Evolutionary conservation across 306 rosid species (phyloP), one percentile per base, ranked within the genome.

Genomic region (Vigna nakashimae): DNA sequence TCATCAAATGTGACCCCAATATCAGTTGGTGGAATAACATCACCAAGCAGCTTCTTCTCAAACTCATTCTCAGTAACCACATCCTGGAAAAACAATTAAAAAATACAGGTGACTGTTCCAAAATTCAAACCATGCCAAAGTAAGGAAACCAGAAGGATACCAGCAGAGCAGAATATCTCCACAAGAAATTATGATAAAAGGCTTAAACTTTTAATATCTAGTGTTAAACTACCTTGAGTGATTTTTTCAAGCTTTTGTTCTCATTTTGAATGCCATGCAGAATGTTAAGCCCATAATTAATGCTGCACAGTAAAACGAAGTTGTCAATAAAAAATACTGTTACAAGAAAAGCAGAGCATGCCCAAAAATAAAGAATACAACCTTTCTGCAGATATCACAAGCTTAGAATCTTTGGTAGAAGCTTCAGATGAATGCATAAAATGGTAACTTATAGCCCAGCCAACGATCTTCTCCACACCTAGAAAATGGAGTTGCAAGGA

Each of bases 1-100:
- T 95, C 95, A 81, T 95, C 96, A 81, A 95, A 95, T 78, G 93
- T 88, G 77, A 95, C 97, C 65, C 99, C 98, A 78, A 95, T 91
- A 79, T 95, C 99, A 20, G 83, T 86, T 0, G 98, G 98, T 11
- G 98, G 98, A 85, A 95, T 95, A 83, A 95, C 98, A 89, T 95
- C 98, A 52, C 76, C 98, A 53, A 92, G 98, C 65, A 95, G 91
- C 82, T 92, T 92, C 84, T 95, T 95, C 92, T 95, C 98, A 82
- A 95, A 95, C 62, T 95, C 98, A 53, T 95, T 95, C 83, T 91
- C 98, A 1, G 98, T 95, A 20, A 86, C 92, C 84, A 95, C 98
- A 85, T 95, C 98, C 98, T 95, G 86, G 16, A 80, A 78, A 81
- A 81, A 63, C 40, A 63, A 71, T 30, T 28, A 30, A 63, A 76